phyloP scores from a whole-genome alignment of 306 rosid species.

The Medicago lupulina region DNA sequence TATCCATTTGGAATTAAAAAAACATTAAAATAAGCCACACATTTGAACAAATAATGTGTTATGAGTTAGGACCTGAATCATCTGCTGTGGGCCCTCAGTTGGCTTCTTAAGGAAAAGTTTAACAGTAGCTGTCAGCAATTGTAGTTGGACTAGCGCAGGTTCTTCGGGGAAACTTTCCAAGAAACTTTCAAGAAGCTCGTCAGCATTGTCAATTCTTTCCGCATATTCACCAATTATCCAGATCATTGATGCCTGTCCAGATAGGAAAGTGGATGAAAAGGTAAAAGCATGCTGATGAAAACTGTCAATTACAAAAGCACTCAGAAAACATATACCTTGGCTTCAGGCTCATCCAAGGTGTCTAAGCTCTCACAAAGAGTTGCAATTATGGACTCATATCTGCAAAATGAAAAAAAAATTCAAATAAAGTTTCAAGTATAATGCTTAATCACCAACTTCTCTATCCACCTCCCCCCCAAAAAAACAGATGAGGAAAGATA shows the following conservation, averaged over 20 bases:
- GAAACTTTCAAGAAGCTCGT: conserved; percentile 99
- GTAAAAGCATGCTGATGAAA: conserved; percentile 22
- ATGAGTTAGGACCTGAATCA: conserved; percentile 84
- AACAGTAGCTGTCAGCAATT: conserved; percentile 96
- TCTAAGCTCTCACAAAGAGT: conserved; percentile 98
- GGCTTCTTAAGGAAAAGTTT: conserved; percentile 99
- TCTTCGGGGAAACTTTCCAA: conserved; percentile 91
- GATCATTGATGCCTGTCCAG: conserved; percentile 91
- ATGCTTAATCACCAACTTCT: conserved; percentile 23
- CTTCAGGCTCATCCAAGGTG: conserved; percentile 98
- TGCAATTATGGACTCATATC: conserved; percentile 98
- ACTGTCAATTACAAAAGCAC: conserved; percentile 33
- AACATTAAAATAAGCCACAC: conserved; percentile 2
- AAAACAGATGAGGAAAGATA: conserved; percentile 27
- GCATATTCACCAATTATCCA: conserved; percentile 99
- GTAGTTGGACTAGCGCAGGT: conserved; percentile 98
- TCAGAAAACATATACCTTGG: conserved; percentile 70
- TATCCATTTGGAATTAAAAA: background rate
- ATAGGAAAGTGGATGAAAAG: conserved; percentile 40
- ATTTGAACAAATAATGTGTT: conserved; percentile 35
- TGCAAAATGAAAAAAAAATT: conserved; percentile 44
- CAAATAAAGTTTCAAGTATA: conserved; percentile 32
- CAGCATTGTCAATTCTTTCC: conserved; percentile 99
- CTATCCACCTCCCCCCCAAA: background rate
- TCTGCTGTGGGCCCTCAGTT: conserved; percentile 98